Conservation (phyloP, 192 early-diverging fungal species). For the Backusella mclennaniae region DNA sequence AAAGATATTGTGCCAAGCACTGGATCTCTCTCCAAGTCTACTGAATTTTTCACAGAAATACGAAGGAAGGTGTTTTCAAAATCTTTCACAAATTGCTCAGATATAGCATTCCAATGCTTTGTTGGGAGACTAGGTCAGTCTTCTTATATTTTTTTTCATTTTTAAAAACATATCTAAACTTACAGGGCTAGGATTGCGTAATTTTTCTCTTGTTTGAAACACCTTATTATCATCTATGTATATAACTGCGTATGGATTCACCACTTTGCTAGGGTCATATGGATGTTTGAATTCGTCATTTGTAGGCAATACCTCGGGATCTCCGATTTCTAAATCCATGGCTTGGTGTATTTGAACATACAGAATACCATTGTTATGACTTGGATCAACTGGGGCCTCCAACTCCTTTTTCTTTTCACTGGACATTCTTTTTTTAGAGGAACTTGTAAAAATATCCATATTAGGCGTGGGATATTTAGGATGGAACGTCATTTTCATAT, state of each 20-base stretch:
- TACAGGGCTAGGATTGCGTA: slow-evolving; percentile 29
- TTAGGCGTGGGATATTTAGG: slow-evolving; percentile 28
- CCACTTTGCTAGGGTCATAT: slow-evolving; percentile 14
- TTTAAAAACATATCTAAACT: not conserved
- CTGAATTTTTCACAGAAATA: slow-evolving; percentile 23
- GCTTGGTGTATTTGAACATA: slow-evolving; percentile 23
- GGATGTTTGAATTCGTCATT: slow-evolving; percentile 29
- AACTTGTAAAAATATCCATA: slow-evolving; percentile 9
- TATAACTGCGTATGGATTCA: slow-evolving; percentile 26
- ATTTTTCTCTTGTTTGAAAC: slow-evolving; percentile 20
- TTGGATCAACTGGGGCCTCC: not conserved
- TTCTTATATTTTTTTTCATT: not conserved
- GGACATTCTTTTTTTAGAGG: slow-evolving; percentile 3
- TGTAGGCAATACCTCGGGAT: slow-evolving; percentile 21
- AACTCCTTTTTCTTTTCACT: not conserved
- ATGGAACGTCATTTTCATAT: slow-evolving; percentile 33
- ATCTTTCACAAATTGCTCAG: slow-evolving; percentile 33
- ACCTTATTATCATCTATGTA: slow-evolving; percentile 33
- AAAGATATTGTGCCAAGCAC: slow-evolving; percentile 22
- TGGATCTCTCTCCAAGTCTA: slow-evolving; percentile 27
- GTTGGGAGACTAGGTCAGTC: not conserved
- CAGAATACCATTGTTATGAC: slow-evolving; percentile 20
- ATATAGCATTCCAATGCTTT: slow-evolving; percentile 30
- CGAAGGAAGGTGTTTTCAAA: slow-evolving; percentile 12
- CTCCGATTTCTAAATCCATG: slow-evolving; percentile 29